A percentile compares a stretch with the other conserved stretches of the same genome.
These are phyloP conservation scores for Boletus hoseneyae DNA, from an alignment of 1,284 basidiomycete species.

Conservation along the genomic window DNA sequence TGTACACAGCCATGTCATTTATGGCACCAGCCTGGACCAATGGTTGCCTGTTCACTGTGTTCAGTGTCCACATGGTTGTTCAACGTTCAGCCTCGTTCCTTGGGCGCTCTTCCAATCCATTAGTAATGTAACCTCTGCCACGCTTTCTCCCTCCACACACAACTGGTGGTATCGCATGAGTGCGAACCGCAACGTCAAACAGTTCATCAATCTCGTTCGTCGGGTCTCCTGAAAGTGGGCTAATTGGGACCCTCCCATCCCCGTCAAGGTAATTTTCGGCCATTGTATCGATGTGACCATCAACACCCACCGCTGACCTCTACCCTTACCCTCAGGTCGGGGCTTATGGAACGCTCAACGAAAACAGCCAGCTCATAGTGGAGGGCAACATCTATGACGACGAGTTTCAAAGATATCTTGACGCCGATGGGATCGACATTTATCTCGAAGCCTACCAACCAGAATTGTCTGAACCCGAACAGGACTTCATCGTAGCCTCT, in stretches of 20 bases:
- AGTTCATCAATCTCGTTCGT: conserved; percentile 16
- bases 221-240: conserved; percentile 14
- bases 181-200: not conserved
- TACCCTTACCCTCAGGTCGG: conserved; percentile 4
- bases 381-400: conserved; percentile 20
- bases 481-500: conserved; percentile 5
- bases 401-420: conserved; percentile 3
- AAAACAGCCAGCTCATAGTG: conserved; percentile 8
- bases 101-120: no score
- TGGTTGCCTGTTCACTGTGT: no score
- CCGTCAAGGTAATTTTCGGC: conserved; percentile 6
- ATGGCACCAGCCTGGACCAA: no score
- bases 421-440: not conserved
- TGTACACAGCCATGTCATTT: no score
- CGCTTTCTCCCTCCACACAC: no score
- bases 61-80: no score
- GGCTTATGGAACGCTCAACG: conserved; percentile 9
- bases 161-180: no score
- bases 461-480: not conserved
- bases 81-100: no score
- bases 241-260: conserved; percentile 15
- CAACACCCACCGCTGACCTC: not conserved
- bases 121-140: no score
- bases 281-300: not conserved
- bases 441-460: not conserved